These are phyloP conservation scores for Aaosphaeria pasadenensis DNA, from an alignment of 2,329 filamentous ascomycete genomes.

Conservation along the genomic window DNA sequence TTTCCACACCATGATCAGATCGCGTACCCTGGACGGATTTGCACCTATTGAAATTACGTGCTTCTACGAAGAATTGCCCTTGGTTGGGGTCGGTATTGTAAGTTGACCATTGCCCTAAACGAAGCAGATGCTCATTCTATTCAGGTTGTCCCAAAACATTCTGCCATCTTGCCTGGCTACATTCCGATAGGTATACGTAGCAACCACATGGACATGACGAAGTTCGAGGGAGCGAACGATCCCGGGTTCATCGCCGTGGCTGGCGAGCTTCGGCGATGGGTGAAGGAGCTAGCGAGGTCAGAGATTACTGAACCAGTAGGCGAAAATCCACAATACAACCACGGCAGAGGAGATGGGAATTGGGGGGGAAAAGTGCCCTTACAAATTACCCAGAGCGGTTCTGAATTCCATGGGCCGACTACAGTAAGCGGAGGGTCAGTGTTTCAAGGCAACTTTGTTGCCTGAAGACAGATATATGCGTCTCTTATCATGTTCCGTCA, in stretches of 20 bases:
- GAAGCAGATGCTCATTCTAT: neutral
- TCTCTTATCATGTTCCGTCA: no score
- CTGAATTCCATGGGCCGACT: no score
- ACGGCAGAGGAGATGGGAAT: no score
- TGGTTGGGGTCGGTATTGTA: conserved; percentile 15
- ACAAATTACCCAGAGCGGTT: no score
- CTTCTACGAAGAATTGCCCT: conserved; percentile 25
- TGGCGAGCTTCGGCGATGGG: conserved; percentile 12
- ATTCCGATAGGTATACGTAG: conserved; percentile 23
- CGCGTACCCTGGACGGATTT: conserved; percentile 9
- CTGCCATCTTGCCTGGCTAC: conserved; percentile 29
- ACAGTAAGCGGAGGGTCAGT: no score
- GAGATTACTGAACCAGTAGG: no score
- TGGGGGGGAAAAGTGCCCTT: no score
- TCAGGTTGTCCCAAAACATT: conserved; percentile 26
- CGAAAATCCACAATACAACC: no score
- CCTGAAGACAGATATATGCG: no score
- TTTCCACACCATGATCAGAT: conserved; percentile 27
- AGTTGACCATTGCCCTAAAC: neutral
- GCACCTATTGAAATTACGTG: conserved; percentile 22
- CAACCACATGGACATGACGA: conserved; percentile 23
- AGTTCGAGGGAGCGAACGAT: conserved; percentile 14
- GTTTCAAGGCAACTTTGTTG: no score
- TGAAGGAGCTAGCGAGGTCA: neutral
- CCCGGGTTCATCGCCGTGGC: conserved; percentile 11